Evolutionary conservation across 2,329 filamentous ascomycete genomes (phyloP).

Genomic region (Helotiales sp.): DNA sequence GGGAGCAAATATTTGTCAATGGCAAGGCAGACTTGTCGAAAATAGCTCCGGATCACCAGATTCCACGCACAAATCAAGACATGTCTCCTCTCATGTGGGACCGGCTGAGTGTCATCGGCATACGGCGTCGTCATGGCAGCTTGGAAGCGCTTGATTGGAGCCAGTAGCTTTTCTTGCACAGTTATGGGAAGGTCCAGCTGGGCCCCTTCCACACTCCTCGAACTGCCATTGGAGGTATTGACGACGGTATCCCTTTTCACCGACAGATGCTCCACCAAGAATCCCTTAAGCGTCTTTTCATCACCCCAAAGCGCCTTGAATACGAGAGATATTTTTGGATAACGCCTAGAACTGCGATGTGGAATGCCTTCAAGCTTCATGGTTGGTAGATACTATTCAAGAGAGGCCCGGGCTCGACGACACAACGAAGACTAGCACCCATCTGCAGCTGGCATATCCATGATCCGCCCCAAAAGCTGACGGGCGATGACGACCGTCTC

Average conservation of each 20-base stretch:
- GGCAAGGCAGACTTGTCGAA: slow-evolving; percentile 12
- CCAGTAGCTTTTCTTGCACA: slow-evolving; percentile 8
- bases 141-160: slow-evolving; percentile 12
- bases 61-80: slow-evolving; percentile 16
- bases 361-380: slow-evolving; percentile 6
- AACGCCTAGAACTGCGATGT: slow-evolving; percentile 1
- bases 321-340: slow-evolving; percentile 8
- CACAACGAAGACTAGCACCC: slow-evolving; percentile 5
- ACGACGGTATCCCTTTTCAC: slow-evolving; percentile 9
- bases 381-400: slow-evolving; percentile 1
- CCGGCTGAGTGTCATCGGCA: slow-evolving; percentile 8
- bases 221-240: slow-evolving; percentile 15
- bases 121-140: slow-evolving; percentile 16
- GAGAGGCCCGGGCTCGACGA: slow-evolving; percentile 6
- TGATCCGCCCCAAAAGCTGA: slow-evolving; percentile 11
- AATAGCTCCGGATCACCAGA: slow-evolving; percentile 16
- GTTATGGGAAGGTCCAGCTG: slow-evolving; percentile 12
- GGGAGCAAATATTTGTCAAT: slow-evolving; percentile 11
- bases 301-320: not conserved
- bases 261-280: slow-evolving; percentile 5
- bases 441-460: slow-evolving; percentile 10
- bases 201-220: not conserved
- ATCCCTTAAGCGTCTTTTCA: slow-evolving; percentile 7
- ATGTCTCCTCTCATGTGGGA: slow-evolving; percentile 13
- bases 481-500: slow-evolving; percentile 8